A percentile compares a stretch with the other conserved stretches of the same genome.
phyloP scores from a whole-genome alignment of 768 basidiomycete genomes.

The Royoungia palumana region DNA sequence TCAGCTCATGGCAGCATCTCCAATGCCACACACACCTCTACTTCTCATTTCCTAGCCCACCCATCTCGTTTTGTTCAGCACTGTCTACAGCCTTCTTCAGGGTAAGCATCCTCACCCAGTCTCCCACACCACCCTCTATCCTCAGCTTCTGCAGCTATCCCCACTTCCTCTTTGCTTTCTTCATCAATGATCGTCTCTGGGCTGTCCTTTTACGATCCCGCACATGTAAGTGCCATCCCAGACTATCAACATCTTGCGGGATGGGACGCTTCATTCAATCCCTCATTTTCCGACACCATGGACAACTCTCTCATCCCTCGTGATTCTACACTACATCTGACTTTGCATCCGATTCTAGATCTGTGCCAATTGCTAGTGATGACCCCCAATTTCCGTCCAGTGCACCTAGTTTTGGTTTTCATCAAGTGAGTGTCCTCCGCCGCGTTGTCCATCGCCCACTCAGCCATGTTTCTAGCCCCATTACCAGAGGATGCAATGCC shows the following conservation, averaged over 20 bases:
- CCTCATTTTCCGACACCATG: conserved; percentile 6
- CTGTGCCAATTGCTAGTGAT: background rate
- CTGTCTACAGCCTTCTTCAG: conserved; percentile 1
- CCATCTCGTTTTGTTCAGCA: background rate
- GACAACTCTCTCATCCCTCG: background rate
- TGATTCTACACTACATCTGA: background rate
- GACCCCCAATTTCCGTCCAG: conserved; percentile 1
- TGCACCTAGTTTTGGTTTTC: background rate
- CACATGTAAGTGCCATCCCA: conserved; percentile 31
- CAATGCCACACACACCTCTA: background rate
- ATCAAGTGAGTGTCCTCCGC: background rate
- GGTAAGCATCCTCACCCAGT: no score
- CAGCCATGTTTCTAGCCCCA: background rate
- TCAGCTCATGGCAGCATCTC: background rate
- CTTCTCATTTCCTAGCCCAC: no score
- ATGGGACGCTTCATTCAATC: conserved; percentile 19
- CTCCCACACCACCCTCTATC: background rate
- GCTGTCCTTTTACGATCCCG: conserved; percentile 52
- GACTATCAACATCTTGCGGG: conserved; percentile 45
- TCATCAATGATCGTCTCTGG: conserved; percentile 51
- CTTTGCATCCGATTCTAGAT: background rate
- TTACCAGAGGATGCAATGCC: conserved; percentile 4
- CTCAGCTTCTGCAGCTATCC: background rate
- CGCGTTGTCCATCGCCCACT: background rate
- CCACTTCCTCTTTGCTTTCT: background rate